Evolutionary conservation across 768 basidiomycete species (phyloP).

Genomic region (Agaricus blazei): DNA sequence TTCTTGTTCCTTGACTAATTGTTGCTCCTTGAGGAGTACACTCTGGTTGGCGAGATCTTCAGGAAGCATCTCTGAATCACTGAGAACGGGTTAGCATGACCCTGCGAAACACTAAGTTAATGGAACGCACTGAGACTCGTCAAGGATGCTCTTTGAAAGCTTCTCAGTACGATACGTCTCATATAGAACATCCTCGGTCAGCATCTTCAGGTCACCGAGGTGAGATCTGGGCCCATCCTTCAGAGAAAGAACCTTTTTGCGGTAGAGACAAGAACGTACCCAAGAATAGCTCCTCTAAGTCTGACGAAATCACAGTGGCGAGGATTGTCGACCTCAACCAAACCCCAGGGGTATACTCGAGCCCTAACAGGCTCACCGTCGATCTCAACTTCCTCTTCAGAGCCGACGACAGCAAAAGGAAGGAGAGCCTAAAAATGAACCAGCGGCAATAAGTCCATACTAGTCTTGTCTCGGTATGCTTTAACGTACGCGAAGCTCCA

Average conservation of each 20-base stretch:
- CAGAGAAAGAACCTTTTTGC: conserved; percentile 10
- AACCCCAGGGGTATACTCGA: conserved; percentile 87
- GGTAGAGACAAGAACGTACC: conserved; percentile 30
- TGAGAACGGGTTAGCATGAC: conserved; percentile 13
- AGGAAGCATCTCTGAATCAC: conserved; percentile 72
- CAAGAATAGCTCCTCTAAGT: conserved; percentile 73
- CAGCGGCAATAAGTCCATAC: not conserved
- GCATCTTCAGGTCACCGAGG: conserved; percentile 75
- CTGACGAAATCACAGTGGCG: conserved; percentile 84
- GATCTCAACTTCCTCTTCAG: conserved; percentile 81
- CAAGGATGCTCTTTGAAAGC: conserved; percentile 63
- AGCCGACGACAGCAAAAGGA: conserved; percentile 86
- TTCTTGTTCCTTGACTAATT: conserved; percentile 83
- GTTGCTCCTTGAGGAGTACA: conserved; percentile 86
- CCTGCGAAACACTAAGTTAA: not conserved
- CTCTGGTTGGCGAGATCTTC: conserved; percentile 84
- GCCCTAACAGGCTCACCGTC: conserved; percentile 76
- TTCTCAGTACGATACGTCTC: conserved; percentile 91
- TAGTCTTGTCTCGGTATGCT: not conserved
- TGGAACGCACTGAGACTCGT: conserved; percentile 44
- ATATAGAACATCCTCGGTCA: conserved; percentile 81
- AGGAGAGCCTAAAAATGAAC: conserved; percentile 46
- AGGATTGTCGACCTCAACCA: conserved; percentile 89
- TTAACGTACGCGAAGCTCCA: conserved; percentile 67
- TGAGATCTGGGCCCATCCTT: conserved; percentile 51